A percentile compares a stretch with the other conserved stretches of the same genome.
Conservation (phyloP, 257 asterid species). For the Avicennia marina region DNA sequence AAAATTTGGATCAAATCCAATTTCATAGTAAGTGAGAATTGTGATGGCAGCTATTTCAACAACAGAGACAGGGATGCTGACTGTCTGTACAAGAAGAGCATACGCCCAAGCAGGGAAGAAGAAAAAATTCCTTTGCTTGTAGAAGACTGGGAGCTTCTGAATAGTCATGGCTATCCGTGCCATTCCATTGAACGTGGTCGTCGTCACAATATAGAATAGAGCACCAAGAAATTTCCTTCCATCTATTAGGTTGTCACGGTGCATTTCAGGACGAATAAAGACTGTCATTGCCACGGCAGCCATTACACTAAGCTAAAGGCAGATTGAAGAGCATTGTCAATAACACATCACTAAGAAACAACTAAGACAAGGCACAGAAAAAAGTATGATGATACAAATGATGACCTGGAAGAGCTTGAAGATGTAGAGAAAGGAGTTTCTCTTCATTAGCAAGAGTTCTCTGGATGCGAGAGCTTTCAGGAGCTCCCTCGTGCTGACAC, state of each 20-base stretch:
- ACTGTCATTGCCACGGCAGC: slow-evolving; percentile 22
- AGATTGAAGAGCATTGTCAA: neutral
- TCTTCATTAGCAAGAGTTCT: slow-evolving; percentile 34
- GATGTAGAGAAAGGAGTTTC: slow-evolving; percentile 26
- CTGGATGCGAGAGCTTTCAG: slow-evolving; percentile 22
- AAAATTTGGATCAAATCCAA: slow-evolving; percentile 32
- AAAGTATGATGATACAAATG: neutral
- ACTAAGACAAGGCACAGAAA: neutral
- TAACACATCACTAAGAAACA: too few species aligned
- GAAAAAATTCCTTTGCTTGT: slow-evolving; percentile 31
- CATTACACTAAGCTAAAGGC: slow-evolving; percentile 4
- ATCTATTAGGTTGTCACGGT: slow-evolving; percentile 5
- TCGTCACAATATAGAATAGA: slow-evolving; percentile 13
- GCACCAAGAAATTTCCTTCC: slow-evolving; percentile 23
- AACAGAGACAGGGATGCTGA: slow-evolving; percentile 22
- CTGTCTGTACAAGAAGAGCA: slow-evolving; percentile 24
- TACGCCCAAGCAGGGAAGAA: slow-evolving; percentile 38
- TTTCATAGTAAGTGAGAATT: slow-evolving; percentile 26
- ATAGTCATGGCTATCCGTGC: slow-evolving; percentile 22
- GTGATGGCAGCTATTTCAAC: slow-evolving; percentile 25
- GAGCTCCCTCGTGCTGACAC: slow-evolving; percentile 23
- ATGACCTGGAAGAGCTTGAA: slow-evolving; percentile 20
- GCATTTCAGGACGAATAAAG: slow-evolving; percentile 26
- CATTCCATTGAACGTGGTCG: slow-evolving; percentile 23
- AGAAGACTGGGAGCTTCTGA: slow-evolving; percentile 32